phyloP scores from a whole-genome alignment of 2,329 filamentous ascomycete genomes.

The Ambrosiella xylebori region DNA sequence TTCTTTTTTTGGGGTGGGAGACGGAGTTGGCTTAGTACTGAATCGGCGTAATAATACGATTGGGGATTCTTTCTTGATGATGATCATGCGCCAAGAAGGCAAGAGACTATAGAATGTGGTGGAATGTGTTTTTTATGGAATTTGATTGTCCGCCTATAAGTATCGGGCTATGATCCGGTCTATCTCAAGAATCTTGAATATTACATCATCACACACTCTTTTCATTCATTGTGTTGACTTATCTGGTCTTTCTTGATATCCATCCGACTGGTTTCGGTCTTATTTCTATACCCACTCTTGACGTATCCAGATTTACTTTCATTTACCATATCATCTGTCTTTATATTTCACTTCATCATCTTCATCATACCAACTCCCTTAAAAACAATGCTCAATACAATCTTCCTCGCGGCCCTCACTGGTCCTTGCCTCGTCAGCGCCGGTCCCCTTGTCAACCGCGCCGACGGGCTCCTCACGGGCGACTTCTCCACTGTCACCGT shows the following conservation, averaged over 20 bases:
- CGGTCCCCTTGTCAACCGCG: slow-evolving; percentile 1
- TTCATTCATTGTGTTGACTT: background rate
- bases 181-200: no score
- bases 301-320: background rate
- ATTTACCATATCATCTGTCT: background rate
- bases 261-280: background rate
- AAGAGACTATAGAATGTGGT: no score
- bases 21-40: no score
- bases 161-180: no score
- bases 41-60: no score
- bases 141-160: no score
- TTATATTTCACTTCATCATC: background rate
- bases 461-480: background rate
- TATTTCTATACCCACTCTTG: background rate
- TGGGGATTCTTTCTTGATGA: no score
- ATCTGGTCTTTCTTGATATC: background rate
- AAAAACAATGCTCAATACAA: background rate
- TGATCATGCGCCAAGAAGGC: no score
- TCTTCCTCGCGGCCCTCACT: slow-evolving; percentile 6
- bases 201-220: no score
- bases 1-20: no score
- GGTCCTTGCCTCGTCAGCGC: background rate
- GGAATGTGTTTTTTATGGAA: no score
- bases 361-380: background rate
- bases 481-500: background rate